phyloP scores from a whole-genome alignment of 2,329 filamentous ascomycete genomes.

The Xylariales sp. region DNA sequence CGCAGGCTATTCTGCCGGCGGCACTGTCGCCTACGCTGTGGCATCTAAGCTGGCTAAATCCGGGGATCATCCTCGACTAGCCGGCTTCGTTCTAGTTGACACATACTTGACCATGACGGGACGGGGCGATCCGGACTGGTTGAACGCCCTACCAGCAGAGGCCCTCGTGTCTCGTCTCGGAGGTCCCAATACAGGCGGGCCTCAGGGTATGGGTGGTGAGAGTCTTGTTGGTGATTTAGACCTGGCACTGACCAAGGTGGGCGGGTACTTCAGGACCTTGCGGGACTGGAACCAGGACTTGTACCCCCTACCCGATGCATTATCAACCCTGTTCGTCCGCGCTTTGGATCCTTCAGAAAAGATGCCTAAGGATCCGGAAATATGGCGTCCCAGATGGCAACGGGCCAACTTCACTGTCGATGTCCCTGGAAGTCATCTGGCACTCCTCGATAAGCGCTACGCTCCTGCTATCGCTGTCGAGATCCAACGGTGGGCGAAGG shows the following conservation, averaged over 20 bases:
- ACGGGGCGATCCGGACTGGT: constrained; percentile 4
- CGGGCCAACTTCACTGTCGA: constrained; percentile 4
- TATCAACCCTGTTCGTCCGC: constrained; percentile 3
- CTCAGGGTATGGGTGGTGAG: not conserved
- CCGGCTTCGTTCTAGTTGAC: constrained; percentile 5
- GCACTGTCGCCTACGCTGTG: constrained; percentile 3
- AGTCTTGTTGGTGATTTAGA: constrained; percentile 6
- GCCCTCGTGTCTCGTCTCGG: constrained; percentile 4
- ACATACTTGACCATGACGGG: constrained; percentile 5
- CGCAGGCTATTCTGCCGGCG: constrained; percentile 4
- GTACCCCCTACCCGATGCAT: constrained; percentile 4
- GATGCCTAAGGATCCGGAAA: constrained; percentile 4
- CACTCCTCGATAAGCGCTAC: constrained; percentile 6
- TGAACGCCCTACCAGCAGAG: constrained; percentile 3
- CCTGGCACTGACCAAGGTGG: constrained; percentile 6
- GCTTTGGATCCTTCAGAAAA: constrained; percentile 4
- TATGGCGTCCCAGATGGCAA: constrained; percentile 5
- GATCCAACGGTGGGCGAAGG: constrained; percentile 5
- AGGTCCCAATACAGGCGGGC: constrained; percentile 1
- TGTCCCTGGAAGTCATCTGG: constrained; percentile 6
- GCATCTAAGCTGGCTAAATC: constrained; percentile 2
- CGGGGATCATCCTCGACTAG: not conserved
- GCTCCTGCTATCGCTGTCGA: constrained; percentile 6
- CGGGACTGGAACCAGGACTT: constrained; percentile 4
- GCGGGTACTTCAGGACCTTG: constrained; percentile 5